Percentiles rank a stretch among this genome's conserved stretches.
These are phyloP conservation scores for Turritis glabra DNA, from an alignment of 345 rosid species.

Conservation along the genomic window DNA sequence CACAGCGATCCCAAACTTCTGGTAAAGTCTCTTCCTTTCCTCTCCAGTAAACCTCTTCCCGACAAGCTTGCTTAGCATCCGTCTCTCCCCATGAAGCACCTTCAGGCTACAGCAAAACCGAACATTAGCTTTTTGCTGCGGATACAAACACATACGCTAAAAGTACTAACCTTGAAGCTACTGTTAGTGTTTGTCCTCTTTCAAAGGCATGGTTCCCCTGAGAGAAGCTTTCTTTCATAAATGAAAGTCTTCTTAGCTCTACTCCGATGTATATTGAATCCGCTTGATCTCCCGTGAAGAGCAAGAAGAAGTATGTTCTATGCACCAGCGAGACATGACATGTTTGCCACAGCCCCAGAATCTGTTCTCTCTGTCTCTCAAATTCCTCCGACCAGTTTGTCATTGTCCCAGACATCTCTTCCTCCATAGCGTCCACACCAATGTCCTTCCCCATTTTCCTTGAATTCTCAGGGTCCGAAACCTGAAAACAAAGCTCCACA, in stretches of 20 bases:
- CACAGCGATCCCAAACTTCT: constrained; percentile 72
- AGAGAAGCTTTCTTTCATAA: constrained; percentile 78
- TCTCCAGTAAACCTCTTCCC: constrained; percentile 64
- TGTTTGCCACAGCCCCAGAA: constrained; percentile 82
- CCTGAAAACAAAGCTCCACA: constrained; percentile 38
- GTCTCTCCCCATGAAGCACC: constrained; percentile 72
- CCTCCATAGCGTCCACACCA: constrained; percentile 61
- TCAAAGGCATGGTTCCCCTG: constrained; percentile 56
- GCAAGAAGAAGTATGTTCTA: constrained; percentile 93
- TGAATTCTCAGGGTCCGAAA: constrained; percentile 35
- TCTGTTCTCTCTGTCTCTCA: constrained; percentile 59
- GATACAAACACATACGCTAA: constrained; percentile 7
- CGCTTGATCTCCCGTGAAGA: constrained; percentile 84
- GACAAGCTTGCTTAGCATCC: constrained; percentile 82
- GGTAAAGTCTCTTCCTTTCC: constrained; percentile 66
- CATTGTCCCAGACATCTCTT: constrained; percentile 43
- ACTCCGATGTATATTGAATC: constrained; percentile 95
- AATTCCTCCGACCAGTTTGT: constrained; percentile 67
- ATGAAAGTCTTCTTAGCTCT: constrained; percentile 83
- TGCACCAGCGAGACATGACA: constrained; percentile 85
- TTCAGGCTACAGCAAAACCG: constrained; percentile 49
- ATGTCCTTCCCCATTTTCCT: constrained; percentile 54
- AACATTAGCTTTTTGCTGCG: background rate
- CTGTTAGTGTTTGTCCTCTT: constrained; percentile 59
- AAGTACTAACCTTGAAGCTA: constrained; percentile 66